Evolutionary conservation across 495 filamentous ascomycete species (phyloP), one percentile per base, ranked within the genome.

Genomic region (Cladorrhinum samala): DNA sequence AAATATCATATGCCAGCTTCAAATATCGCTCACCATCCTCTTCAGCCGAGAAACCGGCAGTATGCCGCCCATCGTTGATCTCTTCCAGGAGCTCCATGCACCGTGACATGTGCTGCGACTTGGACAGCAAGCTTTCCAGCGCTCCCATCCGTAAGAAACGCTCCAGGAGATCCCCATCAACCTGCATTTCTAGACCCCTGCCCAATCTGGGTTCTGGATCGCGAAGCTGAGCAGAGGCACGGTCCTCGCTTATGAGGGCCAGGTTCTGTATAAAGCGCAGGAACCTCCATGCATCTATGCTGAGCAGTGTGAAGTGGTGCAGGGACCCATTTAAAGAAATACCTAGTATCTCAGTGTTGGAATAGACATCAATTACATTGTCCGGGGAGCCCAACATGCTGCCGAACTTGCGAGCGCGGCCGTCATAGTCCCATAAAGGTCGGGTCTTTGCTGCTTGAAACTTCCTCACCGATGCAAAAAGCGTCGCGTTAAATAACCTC

Each of bases 131-230:
- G 44, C 68, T 58, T 41, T 76, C 71, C 2, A 81, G 55, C 0
- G 68, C 71, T 42, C 66, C 66, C 50, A 64, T 62, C n/a, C 82
- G 67, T 3, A 88, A 60, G 55, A 70, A 72, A 18, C 77, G 72
- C 47, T 63, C 65, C 38, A 91, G 64, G 16, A 88, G 74, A 55
- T 88, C 84, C 0, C 87, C 86, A 56, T 91, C 79, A 7, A 91
- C 69, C 21, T 88, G 84, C 76, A 78, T 82, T 39, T 72, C 71
- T 19, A 62, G 54, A 38, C 64, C 71, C 4, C 52, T 59, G 17
- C 54, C 56, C n/a, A 49, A 7, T 23, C 19, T 41, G 13, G 69
- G 68, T 46, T 73, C 69, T 1, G 55, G 52, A 9, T 64, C 56
- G 19, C n/a, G n/a, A n/a, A n/a, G n/a, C n/a, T n/a, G 2, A n/a